Conservation (phyloP, 1,284 basidiomycete species). For the Ganoderma sinense region DNA sequence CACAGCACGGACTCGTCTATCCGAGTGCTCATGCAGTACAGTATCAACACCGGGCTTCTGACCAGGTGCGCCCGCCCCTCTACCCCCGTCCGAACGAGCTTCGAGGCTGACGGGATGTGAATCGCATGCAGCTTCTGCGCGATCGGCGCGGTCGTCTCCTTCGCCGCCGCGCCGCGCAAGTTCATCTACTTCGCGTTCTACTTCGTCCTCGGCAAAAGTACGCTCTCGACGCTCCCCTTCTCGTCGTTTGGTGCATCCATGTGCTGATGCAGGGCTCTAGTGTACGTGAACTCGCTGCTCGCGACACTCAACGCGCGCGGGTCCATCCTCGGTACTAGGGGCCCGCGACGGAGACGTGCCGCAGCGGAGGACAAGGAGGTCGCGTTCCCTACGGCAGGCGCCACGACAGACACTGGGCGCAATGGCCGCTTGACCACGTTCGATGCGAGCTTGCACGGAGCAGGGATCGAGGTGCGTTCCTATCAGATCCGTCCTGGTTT, state of each 20-base stretch:
- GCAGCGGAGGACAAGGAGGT: not conserved
- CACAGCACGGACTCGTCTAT: slow-evolving; percentile 26
- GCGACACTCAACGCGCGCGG: slow-evolving; percentile 27
- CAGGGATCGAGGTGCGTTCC: slow-evolving; percentile 1
- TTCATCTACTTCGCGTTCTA: slow-evolving; percentile 35
- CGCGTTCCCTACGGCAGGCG: not conserved
- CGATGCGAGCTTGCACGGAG: not conserved
- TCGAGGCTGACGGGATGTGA: not conserved
- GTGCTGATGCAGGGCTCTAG: slow-evolving; percentile 4
- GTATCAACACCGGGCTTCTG: slow-evolving; percentile 33
- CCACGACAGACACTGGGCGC: not conserved
- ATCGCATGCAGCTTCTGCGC: slow-evolving; percentile 25
- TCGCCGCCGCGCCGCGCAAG: slow-evolving; percentile 23
- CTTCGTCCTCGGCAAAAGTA: slow-evolving; percentile 34
- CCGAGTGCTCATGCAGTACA: slow-evolving; percentile 28
- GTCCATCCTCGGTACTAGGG: slow-evolving; percentile 13
- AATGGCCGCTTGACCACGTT: not conserved
- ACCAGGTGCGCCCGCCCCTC: slow-evolving; percentile 25
- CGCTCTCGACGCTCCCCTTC: slow-evolving; percentile 3
- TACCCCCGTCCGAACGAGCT: not conserved
- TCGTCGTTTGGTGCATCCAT: not conserved
- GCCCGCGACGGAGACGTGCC: not conserved
- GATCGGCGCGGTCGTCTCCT: slow-evolving; percentile 25
- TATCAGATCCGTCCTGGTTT: too few relatives aligned
- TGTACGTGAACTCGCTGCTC: slow-evolving; percentile 29